Base-by-base conservation (phyloP, 1,139 yeast species). In the Candida frijolesensis region DNA sequence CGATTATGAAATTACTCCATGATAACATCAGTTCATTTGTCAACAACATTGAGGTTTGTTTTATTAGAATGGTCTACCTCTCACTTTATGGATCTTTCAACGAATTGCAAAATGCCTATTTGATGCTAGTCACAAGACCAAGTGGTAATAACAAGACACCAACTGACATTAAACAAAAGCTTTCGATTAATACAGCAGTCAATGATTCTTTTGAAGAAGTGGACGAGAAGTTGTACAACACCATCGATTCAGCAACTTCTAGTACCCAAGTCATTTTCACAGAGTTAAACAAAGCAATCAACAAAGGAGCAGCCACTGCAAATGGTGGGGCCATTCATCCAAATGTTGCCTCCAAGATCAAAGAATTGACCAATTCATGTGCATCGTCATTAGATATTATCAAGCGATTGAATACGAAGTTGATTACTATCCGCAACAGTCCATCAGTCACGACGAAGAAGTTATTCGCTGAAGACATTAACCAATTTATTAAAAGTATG, bases 391-490 rank as follows among this genome's bases (percentile, higher is more conserved):
- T 89, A 77, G 96, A 89, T 19, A 80, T 87, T 29, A 88, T 96
- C 9, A 84, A 86, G 53, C 70, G 85, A 50, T 77, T 91, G 46
- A 82, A 82, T 56, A 72, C 75, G 6, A 81, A 85, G 52, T 70
- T 92, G 50, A 73, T 76, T 7, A 73, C 80, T 1, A 80, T 84
- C 43, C 68, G 79, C 33, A 76, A 77, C 33, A 76, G 75, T 42
- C 76, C 83, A 0, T 76, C 80, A n/a, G 68, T 65, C n/a, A 72
- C 76, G 1, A 86, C 87, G 34, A 83, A 87, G 54, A 76, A 81
- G 53, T 76, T 77, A 57, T 85, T 94, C 53, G 92, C 96, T 84
- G 98, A 92, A 58, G 95, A 89, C 60, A 87, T 91, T 38, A 91
- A 89, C 65, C 72, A 83, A 49, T 90, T 92, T 60, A 74, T 92